Evolutionary conservation across 75 land plant species (phyloP).

Genomic region (Chamaecyparis obtusa): DNA sequence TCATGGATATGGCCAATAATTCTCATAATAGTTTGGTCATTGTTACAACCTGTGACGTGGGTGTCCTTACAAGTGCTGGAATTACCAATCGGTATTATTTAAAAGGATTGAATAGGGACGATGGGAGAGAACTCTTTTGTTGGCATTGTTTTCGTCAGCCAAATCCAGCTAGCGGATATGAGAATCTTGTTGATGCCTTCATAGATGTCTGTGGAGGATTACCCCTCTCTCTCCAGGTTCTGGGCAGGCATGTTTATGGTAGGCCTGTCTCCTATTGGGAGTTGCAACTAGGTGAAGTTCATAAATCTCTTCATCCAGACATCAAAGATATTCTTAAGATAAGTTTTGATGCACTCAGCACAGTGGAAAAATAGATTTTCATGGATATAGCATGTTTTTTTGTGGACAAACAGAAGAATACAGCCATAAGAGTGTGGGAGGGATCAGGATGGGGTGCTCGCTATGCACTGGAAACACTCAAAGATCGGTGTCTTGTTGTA

Average conservation of each 20-base stretch:
- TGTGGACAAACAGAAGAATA: neutral
- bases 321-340: neutral
- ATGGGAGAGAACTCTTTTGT: slow-evolving; percentile 2
- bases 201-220: neutral
- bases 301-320: neutral
- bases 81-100: too few relatives aligned
- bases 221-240: neutral
- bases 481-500: neutral
- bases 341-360: neutral
- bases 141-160: neutral
- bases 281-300: neutral
- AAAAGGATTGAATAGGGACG: too few relatives aligned
- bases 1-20: too few relatives aligned
- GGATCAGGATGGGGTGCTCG: neutral
- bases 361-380: neutral
- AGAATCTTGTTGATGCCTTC: neutral
- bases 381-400: neutral
- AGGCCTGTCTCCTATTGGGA: too few relatives aligned
- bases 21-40: too few relatives aligned
- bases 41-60: too few relatives aligned
- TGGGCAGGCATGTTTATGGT: neutral
- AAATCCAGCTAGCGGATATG: neutral
- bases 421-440: neutral
- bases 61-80: too few relatives aligned
- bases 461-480: neutral